phyloP scores from a whole-genome alignment of 805 yeast species.

The Monosporozyma solicola region DNA sequence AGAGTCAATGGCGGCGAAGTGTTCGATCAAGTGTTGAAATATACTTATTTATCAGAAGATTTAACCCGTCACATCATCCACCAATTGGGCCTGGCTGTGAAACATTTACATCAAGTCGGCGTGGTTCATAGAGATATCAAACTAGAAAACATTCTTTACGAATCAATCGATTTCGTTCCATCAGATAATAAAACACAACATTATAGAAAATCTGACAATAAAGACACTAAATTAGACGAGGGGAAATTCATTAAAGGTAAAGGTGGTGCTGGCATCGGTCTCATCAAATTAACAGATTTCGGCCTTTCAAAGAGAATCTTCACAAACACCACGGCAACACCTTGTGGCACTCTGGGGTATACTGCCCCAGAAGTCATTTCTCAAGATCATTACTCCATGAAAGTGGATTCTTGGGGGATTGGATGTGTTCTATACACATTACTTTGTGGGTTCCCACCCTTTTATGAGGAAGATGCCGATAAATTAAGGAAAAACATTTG shows the following conservation, averaged over 20 bases:
- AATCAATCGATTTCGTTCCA: slow-evolving; percentile 48
- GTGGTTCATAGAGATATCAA: slow-evolving; percentile 78
- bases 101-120: slow-evolving; percentile 66
- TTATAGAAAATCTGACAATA: slow-evolving; percentile 59
- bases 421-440: slow-evolving; percentile 94
- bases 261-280: slow-evolving; percentile 91
- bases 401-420: slow-evolving; percentile 98
- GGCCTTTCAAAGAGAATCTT: slow-evolving; percentile 88
- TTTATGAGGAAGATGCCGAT: slow-evolving; percentile 65
- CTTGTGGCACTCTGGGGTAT: slow-evolving; percentile 98
- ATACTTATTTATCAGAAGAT: slow-evolving; percentile 58
- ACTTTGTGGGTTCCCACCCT: slow-evolving; percentile 96
- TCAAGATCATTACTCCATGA: slow-evolving; percentile 85
- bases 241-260: slow-evolving; percentile 71
- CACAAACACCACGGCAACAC: slow-evolving; percentile 86
- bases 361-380: slow-evolving; percentile 97
- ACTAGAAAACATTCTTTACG: slow-evolving; percentile 67
- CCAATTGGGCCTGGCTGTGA: slow-evolving; percentile 56
- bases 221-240: slow-evolving; percentile 65
- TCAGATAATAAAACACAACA: slow-evolving; percentile 15
- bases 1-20: slow-evolving; percentile 68
- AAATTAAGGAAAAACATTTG: slow-evolving; percentile 60
- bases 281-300: slow-evolving; percentile 87
- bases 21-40: slow-evolving; percentile 57
- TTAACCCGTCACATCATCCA: slow-evolving; percentile 52